Base-by-base conservation (phyloP, 1,284 basidiomycete genomes). In the Pyrrhoderma noxium region DNA sequence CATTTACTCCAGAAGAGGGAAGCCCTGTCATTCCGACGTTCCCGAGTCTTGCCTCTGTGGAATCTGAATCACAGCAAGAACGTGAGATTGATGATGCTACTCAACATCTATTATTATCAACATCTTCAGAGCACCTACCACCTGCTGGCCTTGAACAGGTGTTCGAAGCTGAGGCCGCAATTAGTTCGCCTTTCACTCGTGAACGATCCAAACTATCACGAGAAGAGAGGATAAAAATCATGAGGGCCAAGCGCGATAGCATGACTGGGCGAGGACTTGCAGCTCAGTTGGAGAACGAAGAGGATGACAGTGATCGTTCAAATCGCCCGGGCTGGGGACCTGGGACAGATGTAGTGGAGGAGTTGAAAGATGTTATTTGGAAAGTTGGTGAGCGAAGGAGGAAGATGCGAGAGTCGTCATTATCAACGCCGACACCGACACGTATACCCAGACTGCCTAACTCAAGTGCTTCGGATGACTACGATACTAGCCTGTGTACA, bases 321-420 rank as follows among this genome's bases (percentile, higher is more conserved):
- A 49, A 22, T 4, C 44, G 41, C 14, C 44, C 44, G 13, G 42
- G 69, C 48, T 85, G 82, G 81, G 85, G 83, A 0, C 86, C 85
- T 8, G 78, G 80, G 9, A 82, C 79, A 1, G 87, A 89, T 55
- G 85, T 90, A 34, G 85, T 89, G 7, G 80, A 86, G 61, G 87
- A 89, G 66, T 68, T 90, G 58, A 86, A 85, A 64, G 85, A 87
- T 59, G 86, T 89, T 13, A 89, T 89, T 25, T 87, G 82, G 80
- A 82, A 87, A 61, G 87, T 90, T 4, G 76, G 84, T 19, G 82
- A 89, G 66, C 71, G 73, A 61, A 70, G 80, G 60, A 67, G 82
- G 56, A 74, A 71, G 64, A 70, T 82, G 72, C 21, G 34, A 14
- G 19, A 39, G 21, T n/a, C 16, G n/a, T n/a, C n/a, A n/a, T n/a